Conservation (phyloP, 768 basidiomycete species). For the Suillus cothurnatus region DNA sequence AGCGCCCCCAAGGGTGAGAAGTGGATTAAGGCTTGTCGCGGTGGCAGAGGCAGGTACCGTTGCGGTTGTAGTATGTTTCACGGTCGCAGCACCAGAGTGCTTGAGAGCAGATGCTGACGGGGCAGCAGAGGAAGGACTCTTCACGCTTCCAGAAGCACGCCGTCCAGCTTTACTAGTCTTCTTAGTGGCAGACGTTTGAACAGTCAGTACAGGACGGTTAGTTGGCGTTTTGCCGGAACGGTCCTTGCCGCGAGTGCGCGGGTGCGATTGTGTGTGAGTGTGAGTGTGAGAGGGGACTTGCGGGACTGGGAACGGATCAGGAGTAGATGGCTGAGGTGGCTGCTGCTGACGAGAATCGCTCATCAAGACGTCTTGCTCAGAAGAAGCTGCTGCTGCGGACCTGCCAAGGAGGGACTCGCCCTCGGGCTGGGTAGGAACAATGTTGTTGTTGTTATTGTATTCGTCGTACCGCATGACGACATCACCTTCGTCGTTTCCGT, state of each 20-base stretch:
- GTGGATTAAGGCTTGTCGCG: constrained; percentile 56
- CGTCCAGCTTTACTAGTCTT: too few species aligned
- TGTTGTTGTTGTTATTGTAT: neutral
- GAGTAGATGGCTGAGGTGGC: constrained; percentile 5
- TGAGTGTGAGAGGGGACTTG: constrained; percentile 29
- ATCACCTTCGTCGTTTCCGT: neutral
- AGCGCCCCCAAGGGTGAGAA: constrained; percentile 34
- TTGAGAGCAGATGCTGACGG: too few species aligned
- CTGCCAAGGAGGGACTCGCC: constrained; percentile 6
- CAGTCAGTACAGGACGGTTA: constrained; percentile 7
- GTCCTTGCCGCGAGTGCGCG: constrained; percentile 44
- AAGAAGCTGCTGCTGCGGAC: neutral
- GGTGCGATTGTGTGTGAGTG: constrained; percentile 59
- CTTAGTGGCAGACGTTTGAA: too few species aligned
- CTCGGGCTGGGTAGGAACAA: constrained; percentile 10
- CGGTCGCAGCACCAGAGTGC: too few species aligned
- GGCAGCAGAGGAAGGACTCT: too few species aligned
- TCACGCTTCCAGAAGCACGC: too few species aligned
- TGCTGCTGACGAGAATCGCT: constrained; percentile 26
- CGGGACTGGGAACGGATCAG: constrained; percentile 31
- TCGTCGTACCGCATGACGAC: constrained; percentile 24
- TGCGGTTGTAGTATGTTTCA: constrained; percentile 18
- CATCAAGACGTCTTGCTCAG: constrained; percentile 27
- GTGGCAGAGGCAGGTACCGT: constrained; percentile 60
- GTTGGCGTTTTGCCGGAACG: constrained; percentile 33